Conservation (phyloP, 345 rosid genomes). For the Aquilaria sinensis region DNA sequence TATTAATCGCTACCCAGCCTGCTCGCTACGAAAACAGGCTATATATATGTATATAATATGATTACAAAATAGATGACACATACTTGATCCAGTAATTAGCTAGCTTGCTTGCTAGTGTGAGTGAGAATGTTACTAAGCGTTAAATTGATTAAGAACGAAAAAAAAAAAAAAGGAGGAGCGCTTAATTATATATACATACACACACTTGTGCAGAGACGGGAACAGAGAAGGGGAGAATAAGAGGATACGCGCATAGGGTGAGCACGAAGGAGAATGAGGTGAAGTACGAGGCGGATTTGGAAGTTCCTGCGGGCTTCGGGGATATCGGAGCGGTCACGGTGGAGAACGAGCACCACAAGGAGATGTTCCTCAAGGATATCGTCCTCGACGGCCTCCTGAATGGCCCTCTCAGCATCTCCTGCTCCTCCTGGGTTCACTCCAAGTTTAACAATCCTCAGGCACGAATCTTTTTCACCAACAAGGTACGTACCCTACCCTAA, state of each 20-base stretch:
- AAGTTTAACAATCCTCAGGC: conserved; percentile 38
- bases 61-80: too few relatives aligned
- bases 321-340: conserved; percentile 50
- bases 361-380: conserved; percentile 46
- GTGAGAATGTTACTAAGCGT: too few relatives aligned
- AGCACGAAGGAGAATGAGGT: conserved; percentile 20
- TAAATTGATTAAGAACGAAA: too few relatives aligned
- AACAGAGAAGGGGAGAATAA: conserved; percentile 38
- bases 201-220: conserved; percentile 26
- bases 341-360: conserved; percentile 70
- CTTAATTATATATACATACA: not conserved
- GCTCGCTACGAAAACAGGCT: too few relatives aligned
- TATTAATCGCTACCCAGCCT: too few relatives aligned
- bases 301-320: conserved; percentile 49
- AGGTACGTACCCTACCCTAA: conserved; percentile 19
- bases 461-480: conserved; percentile 58
- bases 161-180: too few relatives aligned
- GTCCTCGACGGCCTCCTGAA: conserved; percentile 32
- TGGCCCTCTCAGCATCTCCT: conserved; percentile 32
- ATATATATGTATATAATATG: too few relatives aligned
- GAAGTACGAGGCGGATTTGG: conserved; percentile 49
- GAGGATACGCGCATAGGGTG: conserved; percentile 38
- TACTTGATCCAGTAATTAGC: too few relatives aligned
- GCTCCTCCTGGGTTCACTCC: conserved; percentile 62
- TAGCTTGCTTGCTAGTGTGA: too few relatives aligned